Percentiles rank a stretch among this genome's conserved stretches.
Evolutionary conservation across 2,329 filamentous ascomycete genomes (phyloP).

Genomic region (Trichophyton rubrum): DNA sequence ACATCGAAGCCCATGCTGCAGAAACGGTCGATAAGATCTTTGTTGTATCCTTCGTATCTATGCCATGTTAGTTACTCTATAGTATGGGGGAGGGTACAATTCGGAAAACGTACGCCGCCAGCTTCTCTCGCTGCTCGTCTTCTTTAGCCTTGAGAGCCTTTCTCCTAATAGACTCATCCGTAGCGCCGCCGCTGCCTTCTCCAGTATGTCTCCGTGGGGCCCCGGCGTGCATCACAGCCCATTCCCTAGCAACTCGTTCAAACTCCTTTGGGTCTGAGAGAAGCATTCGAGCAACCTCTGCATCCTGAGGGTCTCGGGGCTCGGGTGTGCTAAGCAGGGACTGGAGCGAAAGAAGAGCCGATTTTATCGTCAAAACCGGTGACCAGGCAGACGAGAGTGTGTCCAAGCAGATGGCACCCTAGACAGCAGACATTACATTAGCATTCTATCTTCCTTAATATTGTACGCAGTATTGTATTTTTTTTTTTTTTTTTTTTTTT

Average conservation of each 20-base stretch:
- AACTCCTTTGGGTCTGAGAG: slow-evolving; percentile 67
- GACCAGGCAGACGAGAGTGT: slow-evolving; percentile 86
- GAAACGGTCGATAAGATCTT: slow-evolving; percentile 69
- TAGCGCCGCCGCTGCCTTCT: slow-evolving; percentile 42
- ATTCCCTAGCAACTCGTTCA: slow-evolving; percentile 70
- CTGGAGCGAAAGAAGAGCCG: slow-evolving; percentile 81
- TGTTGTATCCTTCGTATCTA: slow-evolving; percentile 81
- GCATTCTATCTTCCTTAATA: no score
- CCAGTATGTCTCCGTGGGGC: slow-evolving; percentile 51
- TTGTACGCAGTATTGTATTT: background rate
- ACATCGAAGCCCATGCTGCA: slow-evolving; percentile 84
- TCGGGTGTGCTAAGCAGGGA: slow-evolving; percentile 88
- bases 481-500: slow-evolving; percentile 2
- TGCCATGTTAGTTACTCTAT: background rate
- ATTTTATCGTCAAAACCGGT: slow-evolving; percentile 91
- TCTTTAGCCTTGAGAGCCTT: slow-evolving; percentile 44
- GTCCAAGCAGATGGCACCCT: slow-evolving; percentile 96
- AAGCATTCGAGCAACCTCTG: slow-evolving; percentile 86
- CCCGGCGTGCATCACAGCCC: slow-evolving; percentile 72
- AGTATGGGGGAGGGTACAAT: background rate
- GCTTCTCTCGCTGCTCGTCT: slow-evolving; percentile 44
- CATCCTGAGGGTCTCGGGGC: slow-evolving; percentile 92
- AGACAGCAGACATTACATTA: background rate
- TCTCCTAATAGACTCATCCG: slow-evolving; percentile 41
- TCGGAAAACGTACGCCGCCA: slow-evolving; percentile 38